Evolutionary conservation across 768 basidiomycete species (phyloP), one percentile per base, ranked within the genome.

Genomic region (Collybiopsis luxurians): DNA sequence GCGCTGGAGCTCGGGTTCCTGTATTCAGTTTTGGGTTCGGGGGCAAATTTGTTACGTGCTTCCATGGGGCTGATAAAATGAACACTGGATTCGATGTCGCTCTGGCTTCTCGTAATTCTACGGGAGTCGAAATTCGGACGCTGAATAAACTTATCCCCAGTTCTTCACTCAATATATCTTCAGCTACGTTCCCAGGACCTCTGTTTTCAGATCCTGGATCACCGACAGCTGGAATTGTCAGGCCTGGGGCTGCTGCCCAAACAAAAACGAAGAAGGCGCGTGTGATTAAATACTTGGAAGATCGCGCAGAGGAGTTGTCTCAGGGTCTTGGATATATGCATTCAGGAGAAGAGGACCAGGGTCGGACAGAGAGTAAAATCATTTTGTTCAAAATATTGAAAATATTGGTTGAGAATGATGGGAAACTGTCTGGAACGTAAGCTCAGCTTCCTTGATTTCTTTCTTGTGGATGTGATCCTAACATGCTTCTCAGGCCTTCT

Each of bases 11-110:
- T 54, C 83, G 84, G 36, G 83, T 86, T 9, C 95, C 95, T 0
- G 77, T 97, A 27, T 75, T 95, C 53, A 89, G 85, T 59, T 97
- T 98, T 64, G 96, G 96, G 0, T 95, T 95, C 64, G 94, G 94
- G n/a, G 95, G 95, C 11, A 89, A 89, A 65, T 64, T 98, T 56
- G 80, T 95, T 9, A 87, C 92, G 7, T 95, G 91, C 69, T 97
- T 96, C 75, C 93, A 92, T 62, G 81, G 83, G 28, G 79, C 82
- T 51, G 74, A 81, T 12, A 81, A 83, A 15, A 69, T 88, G 66
- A 84, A 77, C 67, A 84, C 87, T 19, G 87, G 89, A 42, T 87
- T 92, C 67, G 88, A 92, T 69, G 84, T 91, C 47, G 86, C 89
- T 1, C 73, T 92, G 24, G 82, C 87, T 12, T 83, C 86, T 15